phyloP scores from a whole-genome alignment of 805 yeast genomes.

The Ogataea angusta region DNA sequence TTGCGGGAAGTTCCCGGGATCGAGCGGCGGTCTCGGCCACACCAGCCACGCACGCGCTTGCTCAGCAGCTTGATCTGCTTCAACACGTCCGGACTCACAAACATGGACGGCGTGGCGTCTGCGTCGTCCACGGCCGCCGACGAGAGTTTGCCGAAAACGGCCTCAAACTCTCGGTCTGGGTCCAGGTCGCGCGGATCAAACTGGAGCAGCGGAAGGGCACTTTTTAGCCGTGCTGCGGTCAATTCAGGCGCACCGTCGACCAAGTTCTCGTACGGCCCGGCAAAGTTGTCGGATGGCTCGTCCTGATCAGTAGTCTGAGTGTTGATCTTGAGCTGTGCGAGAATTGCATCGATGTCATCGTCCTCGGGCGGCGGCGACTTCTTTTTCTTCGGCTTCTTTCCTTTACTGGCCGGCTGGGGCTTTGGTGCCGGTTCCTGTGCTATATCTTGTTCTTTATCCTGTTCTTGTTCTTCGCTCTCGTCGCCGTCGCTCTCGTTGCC shows the following conservation, averaged over 20 bases:
- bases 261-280: conserved; percentile 10
- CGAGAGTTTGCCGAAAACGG: conserved; percentile 69
- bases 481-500: conserved; percentile 20
- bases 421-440: not conserved
- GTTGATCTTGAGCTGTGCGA: conserved; percentile 38
- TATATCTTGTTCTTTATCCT: conserved; percentile 1
- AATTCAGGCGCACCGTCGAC: conserved; percentile 35
- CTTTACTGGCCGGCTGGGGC: conserved; percentile 5
- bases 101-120: conserved; percentile 66
- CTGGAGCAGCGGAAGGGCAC: conserved; percentile 39
- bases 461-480: conserved; percentile 18
- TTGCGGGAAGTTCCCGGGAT: conserved; percentile 76
- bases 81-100: conserved; percentile 65
- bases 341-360: conserved; percentile 50
- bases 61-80: conserved; percentile 59
- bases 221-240: conserved; percentile 43
- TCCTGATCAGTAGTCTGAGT: conserved; percentile 18
- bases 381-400: conserved; percentile 13
- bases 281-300: conserved; percentile 19
- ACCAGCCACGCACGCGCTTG: conserved; percentile 74
- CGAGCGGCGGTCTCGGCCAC: conserved; percentile 68
- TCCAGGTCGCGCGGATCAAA: conserved; percentile 56
- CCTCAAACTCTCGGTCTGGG: conserved; percentile 70
- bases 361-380: conserved; percentile 34
- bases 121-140: conserved; percentile 70